These are phyloP conservation scores for Botrytis pseudocinerea DNA, from an alignment of 2,329 filamentous ascomycete species.

Conservation along the genomic window DNA sequence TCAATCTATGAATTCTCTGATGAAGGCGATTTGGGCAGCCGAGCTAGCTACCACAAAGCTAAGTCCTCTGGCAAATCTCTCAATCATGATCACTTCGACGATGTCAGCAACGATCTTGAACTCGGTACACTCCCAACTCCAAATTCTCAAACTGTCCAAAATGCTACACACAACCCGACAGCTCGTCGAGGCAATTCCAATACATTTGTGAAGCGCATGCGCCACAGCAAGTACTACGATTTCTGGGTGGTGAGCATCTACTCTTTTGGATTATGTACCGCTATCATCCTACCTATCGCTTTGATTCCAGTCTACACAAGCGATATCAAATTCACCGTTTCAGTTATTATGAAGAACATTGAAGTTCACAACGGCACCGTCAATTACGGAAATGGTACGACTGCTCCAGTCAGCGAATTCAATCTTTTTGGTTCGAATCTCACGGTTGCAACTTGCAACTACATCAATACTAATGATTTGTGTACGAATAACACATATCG, in stretches of 20 bases:
- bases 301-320: not conserved
- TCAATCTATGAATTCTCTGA: not conserved
- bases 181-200: not conserved
- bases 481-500: not conserved
- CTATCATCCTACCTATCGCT: not conserved
- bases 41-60: not conserved
- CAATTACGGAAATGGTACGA: not conserved
- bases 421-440: slow-evolving; percentile 5
- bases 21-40: not conserved
- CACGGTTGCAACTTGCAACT: not conserved
- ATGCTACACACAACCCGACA: not conserved
- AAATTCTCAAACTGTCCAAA: not conserved
- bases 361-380: not conserved
- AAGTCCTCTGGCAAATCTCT: not conserved
- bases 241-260: not conserved
- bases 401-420: not conserved
- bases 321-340: not conserved
- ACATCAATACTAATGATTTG: not conserved
- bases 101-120: not conserved
- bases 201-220: not conserved
- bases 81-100: not conserved
- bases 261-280: not conserved
- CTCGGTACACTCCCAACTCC: not conserved
- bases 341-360: not conserved
- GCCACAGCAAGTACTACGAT: too few species aligned